These are phyloP conservation scores for Pezicula neosporulosa DNA, from an alignment of 2,329 filamentous ascomycete genomes.

Conservation along the genomic window DNA sequence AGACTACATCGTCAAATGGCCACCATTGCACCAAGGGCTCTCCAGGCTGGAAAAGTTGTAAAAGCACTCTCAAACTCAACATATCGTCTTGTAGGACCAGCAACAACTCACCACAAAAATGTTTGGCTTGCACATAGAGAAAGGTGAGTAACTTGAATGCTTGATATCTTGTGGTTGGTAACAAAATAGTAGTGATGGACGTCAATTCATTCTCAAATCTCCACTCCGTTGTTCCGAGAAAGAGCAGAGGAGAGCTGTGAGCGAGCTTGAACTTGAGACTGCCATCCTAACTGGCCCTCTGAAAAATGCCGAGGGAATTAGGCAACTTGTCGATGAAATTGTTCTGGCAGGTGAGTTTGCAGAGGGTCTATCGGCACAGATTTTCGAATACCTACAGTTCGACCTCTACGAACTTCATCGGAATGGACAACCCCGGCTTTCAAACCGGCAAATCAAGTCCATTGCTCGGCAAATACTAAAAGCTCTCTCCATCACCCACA, in stretches of 20 bases:
- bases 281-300: slow-evolving; percentile 7
- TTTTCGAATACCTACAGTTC: slow-evolving; percentile 7
- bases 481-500: slow-evolving; percentile 5
- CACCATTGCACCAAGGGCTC: background rate
- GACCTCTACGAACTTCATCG: slow-evolving; percentile 7
- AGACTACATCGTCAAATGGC: too few species aligned
- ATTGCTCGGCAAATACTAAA: slow-evolving; percentile 8
- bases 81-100: background rate
- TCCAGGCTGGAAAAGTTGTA: background rate
- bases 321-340: slow-evolving; percentile 11
- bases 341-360: slow-evolving; percentile 1
- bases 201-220: slow-evolving; percentile 7
- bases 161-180: background rate
- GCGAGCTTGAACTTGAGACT: slow-evolving; percentile 6
- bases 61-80: background rate
- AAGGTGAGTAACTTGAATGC: slow-evolving; percentile 1
- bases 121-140: slow-evolving; percentile 10
- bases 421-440: slow-evolving; percentile 1
- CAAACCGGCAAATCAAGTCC: slow-evolving; percentile 6
- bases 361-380: slow-evolving; percentile 1
- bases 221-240: slow-evolving; percentile 3
- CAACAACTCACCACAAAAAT: slow-evolving; percentile 4
- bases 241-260: slow-evolving; percentile 5
- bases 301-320: slow-evolving; percentile 5
- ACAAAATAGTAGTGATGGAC: slow-evolving; percentile 5